Evolutionary conservation across 345 rosid genomes (phyloP).

Genomic region (Bruguiera parviflora): DNA sequence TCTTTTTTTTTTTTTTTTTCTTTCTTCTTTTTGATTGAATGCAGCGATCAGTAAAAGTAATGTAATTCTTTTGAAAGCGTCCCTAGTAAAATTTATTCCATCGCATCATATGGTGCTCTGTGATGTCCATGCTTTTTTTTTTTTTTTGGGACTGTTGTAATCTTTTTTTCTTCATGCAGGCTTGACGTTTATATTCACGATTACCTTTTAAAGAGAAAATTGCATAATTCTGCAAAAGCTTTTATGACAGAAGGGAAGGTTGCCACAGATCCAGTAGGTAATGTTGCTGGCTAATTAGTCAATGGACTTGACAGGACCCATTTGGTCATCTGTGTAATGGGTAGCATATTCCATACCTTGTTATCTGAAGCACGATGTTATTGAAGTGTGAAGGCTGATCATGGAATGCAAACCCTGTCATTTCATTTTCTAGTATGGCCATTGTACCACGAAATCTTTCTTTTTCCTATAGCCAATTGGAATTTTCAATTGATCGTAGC

Average conservation of each 20-base stretch:
- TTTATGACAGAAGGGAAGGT: conserved; percentile 72
- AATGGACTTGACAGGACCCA: neutral
- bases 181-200: conserved; percentile 77
- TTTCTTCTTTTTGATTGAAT: neutral
- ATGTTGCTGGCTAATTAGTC: conserved; percentile 16
- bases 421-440: neutral
- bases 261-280: conserved; percentile 69
- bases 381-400: neutral
- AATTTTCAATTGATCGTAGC: neutral
- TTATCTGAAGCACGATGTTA: neutral
- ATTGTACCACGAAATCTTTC: neutral
- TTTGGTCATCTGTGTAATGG: neutral
- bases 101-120: neutral
- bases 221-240: conserved; percentile 62
- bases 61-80: neutral
- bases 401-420: neutral
- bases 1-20: neutral
- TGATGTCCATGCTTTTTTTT: neutral
- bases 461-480: neutral
- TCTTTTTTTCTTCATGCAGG: conserved; percentile 28
- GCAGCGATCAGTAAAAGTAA: neutral
- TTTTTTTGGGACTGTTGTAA: neutral
- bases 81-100: neutral
- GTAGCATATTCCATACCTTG: neutral
- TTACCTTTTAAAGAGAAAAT: conserved; percentile 63